Evolutionary conservation across 1,284 basidiomycete species (phyloP), one percentile per base, ranked within the genome.

Genomic region (Boletus smithii): DNA sequence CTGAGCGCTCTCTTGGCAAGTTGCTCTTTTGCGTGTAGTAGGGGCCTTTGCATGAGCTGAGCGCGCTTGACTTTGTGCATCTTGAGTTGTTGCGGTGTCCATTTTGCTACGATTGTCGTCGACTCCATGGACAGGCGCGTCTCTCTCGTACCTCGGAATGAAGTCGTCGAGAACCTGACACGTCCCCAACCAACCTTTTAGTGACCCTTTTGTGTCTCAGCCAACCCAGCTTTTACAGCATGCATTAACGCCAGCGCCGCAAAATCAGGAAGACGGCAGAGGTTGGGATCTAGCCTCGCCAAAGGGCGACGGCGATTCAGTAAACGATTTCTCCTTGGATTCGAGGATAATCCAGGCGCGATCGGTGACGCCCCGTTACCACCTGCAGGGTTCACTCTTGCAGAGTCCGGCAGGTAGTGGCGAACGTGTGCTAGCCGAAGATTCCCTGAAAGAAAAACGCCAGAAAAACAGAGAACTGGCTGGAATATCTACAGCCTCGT

Each of bases 401-500:
- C 75, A 82, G 49, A 56, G 62, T 29, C 41, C 49, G 6, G 40
- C 48, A 31, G 39, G 30, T 13, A 39, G 35, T 23, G 26, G 32
- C n/a, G 50, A 46, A 41, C 14, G 34, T 3, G 44, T 42, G 11
- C 55, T 62, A 30, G 60, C 57, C 23, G 69, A 69, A 44, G 71
- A 71, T 32, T 77, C 76, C 3, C 77, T 77, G 56, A 77, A 78
- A 59, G 79, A 81, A 63, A 78, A 75, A 13, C 53, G 44, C 46
- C 51, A 50, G 7, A 39, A 52, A 37, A 46, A 44, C 41, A 35
- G 44, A 44, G 46, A 39, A 20, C 38, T 29, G 20, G 50, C 42
- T 9, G 42, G 40, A 36, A 24, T 31, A 37, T 55, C 48, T 30
- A 53, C 53, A 18, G 20, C 37, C 18, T 24, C 37, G 47, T 41